Evolutionary conservation across 352 stramenopile species (phyloP).

Genomic region (Thraustochytrium sp.): DNA sequence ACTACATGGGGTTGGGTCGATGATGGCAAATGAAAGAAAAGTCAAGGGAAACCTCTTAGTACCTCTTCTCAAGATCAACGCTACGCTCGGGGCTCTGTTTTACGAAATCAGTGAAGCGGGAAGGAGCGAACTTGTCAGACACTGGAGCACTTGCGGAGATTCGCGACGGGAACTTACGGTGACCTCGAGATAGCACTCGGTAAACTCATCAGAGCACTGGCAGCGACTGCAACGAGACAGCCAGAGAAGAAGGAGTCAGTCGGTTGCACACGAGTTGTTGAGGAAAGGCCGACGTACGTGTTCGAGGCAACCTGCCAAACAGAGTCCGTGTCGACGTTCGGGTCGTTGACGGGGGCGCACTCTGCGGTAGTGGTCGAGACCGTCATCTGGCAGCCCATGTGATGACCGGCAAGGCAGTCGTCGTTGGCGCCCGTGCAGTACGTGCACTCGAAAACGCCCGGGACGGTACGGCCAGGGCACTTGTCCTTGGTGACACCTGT

Average conservation of each 20-base stretch:
- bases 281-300: too few species aligned
- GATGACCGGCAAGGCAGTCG: background rate
- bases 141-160: too few species aligned
- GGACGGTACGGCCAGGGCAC: background rate
- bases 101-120: too few species aligned
- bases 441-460: background rate
- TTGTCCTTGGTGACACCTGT: background rate
- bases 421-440: slow-evolving; percentile 7
- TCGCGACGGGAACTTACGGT: background rate
- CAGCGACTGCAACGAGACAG: too few species aligned
- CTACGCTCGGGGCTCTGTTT: too few species aligned
- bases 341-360: background rate
- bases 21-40: background rate
- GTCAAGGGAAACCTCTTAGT: background rate
- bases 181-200: background rate
- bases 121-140: too few species aligned
- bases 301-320: too few species aligned
- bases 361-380: background rate
- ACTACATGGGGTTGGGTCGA: too few species aligned
- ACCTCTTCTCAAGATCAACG: too few species aligned
- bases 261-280: too few species aligned
- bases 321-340: background rate
- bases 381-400: slow-evolving; percentile 22
- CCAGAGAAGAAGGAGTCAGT: too few species aligned
- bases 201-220: slow-evolving; percentile 30